A percentile compares a stretch with the other conserved stretches of the same genome.
phyloP scores from a whole-genome alignment of 192 early-diverging fungal genomes.

The Phycomyces blakesleeanus region DNA sequence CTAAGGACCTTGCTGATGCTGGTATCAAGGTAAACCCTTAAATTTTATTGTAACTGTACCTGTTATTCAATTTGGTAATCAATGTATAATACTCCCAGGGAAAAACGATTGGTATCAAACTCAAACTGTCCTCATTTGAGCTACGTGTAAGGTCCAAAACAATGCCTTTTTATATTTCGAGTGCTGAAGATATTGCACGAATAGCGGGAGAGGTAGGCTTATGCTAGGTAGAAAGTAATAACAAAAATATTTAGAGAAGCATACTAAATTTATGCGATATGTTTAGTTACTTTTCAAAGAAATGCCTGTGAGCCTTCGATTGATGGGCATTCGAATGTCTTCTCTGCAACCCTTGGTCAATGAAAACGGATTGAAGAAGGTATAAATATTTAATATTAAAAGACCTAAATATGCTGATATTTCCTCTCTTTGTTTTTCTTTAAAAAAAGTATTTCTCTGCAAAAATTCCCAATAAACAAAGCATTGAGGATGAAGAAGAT shows the following conservation, averaged over 20 bases:
- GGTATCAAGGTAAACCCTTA: constrained; percentile 32
- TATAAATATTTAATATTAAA: constrained; percentile 2
- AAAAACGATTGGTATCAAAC: constrained; percentile 40
- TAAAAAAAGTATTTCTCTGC: constrained; percentile 2
- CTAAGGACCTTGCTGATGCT: constrained; percentile 37
- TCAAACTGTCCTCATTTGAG: constrained; percentile 45
- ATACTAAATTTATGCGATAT: not conserved
- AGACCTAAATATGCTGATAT: too few species aligned
- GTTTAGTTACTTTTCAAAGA: constrained; percentile 38
- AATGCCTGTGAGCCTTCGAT: constrained; percentile 45
- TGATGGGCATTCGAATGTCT: constrained; percentile 46
- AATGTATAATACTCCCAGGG: constrained; percentile 26
- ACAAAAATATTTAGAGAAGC: not conserved
- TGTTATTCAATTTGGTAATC: not conserved
- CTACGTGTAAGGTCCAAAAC: constrained; percentile 41
- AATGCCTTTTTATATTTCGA: constrained; percentile 25
- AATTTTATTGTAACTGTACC: too few species aligned
- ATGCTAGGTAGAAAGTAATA: too few species aligned
- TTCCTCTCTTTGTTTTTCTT: too few species aligned
- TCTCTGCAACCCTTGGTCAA: constrained; percentile 16
- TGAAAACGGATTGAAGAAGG: constrained; percentile 24
- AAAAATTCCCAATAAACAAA: not conserved
- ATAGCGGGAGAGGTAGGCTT: constrained; percentile 25
- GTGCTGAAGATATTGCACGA: constrained; percentile 29
- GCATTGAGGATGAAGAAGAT: too few species aligned